Percentiles rank a stretch among this genome's conserved stretches.
Conservation (phyloP, 2,329 filamentous ascomycete genomes). For the Claviceps sp. region DNA sequence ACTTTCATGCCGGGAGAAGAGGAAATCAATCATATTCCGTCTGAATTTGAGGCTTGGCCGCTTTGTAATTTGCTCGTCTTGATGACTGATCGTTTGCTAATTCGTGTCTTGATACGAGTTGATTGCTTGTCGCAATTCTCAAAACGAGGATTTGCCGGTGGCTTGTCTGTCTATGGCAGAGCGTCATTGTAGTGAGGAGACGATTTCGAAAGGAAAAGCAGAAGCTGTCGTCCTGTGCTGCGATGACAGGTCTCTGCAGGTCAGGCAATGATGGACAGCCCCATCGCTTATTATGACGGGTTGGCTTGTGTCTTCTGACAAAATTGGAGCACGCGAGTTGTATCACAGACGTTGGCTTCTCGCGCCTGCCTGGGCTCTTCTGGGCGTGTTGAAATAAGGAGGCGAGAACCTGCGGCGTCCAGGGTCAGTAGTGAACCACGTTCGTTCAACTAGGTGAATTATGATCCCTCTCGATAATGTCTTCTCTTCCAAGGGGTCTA, state of each 20-base stretch:
- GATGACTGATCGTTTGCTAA: background rate
- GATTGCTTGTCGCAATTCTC: background rate
- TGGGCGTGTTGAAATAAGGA: background rate
- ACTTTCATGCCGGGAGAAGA: background rate
- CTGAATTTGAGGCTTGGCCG: background rate
- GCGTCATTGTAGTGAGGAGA: background rate
- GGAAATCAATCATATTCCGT: background rate
- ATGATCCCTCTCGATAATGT: constrained; percentile 61
- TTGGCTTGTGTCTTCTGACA: background rate
- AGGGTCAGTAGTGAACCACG: background rate
- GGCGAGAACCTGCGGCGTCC: background rate
- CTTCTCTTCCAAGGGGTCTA: constrained; percentile 55
- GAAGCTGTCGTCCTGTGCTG: background rate
- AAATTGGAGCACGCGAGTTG: background rate
- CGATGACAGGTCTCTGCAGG: background rate
- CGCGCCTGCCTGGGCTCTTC: background rate
- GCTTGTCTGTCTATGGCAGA: background rate
- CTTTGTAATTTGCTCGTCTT: background rate
- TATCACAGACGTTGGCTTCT: background rate
- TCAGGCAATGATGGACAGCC: background rate
- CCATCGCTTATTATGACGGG: background rate
- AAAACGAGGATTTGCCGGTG: background rate
- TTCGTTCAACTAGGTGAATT: constrained; percentile 21
- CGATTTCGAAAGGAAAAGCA: background rate
- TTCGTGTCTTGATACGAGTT: background rate